Percentiles rank a stretch among this genome's conserved stretches.
These are phyloP conservation scores for Malania oleifera DNA, from an alignment of 164 flowering plant genomes.

Conservation along the genomic window DNA sequence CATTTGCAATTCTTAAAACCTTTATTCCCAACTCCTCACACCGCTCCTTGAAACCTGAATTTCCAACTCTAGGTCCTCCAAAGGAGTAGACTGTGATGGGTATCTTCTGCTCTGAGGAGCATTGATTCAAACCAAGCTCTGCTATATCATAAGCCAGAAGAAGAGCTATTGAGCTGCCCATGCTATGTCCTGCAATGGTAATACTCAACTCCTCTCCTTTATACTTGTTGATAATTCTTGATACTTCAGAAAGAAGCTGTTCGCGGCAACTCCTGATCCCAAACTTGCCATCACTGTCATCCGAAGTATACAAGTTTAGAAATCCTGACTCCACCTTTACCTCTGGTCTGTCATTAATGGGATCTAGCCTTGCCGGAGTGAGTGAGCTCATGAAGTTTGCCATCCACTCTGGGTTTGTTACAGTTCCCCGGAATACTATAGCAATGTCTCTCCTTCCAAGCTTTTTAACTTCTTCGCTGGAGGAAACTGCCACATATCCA, in stretches of 20 bases:
- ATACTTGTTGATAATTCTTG: conserved; percentile 26
- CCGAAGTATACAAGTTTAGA: conserved; percentile 39
- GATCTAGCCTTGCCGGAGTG: conserved; percentile 64
- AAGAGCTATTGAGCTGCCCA: conserved; percentile 78
- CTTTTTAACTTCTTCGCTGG: conserved; percentile 35
- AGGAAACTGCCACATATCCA: conserved; percentile 69
- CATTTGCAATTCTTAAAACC: conserved; percentile 63
- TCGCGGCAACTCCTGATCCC: conserved; percentile 41
- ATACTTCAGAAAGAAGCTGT: conserved; percentile 45
- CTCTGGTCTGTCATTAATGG: conserved; percentile 41
- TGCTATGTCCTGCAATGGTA: conserved; percentile 78
- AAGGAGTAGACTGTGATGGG: conserved; percentile 72
- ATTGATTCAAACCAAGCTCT: conserved; percentile 54
- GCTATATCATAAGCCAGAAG: conserved; percentile 73
- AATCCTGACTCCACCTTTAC: conserved; percentile 65
- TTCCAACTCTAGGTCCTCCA: conserved; percentile 86
- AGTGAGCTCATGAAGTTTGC: conserved; percentile 71
- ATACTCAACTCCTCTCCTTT: conserved; percentile 68
- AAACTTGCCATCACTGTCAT: conserved; percentile 25
- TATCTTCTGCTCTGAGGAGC: conserved; percentile 3
- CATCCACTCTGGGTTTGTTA: conserved; percentile 66
- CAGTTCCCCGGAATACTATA: conserved; percentile 70
- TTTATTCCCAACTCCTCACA: conserved; percentile 74
- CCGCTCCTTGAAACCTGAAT: conserved; percentile 53
- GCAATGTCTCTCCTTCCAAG: conserved; percentile 69